Base-by-base conservation (phyloP, 208 protist species). In the Entamoeba nuttalli region DNA sequence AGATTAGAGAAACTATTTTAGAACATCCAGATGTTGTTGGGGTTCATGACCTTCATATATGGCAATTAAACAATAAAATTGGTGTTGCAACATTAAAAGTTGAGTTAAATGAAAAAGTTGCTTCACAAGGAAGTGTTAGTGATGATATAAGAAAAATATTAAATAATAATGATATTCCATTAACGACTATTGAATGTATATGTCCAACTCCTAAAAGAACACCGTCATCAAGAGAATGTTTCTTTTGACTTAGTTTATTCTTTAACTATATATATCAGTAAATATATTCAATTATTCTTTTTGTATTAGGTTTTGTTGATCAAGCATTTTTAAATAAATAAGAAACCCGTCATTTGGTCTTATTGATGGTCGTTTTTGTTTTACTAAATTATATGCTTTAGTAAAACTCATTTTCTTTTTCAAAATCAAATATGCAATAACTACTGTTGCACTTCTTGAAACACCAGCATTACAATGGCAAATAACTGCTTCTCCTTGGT, bases 31-130 rank as follows among this genome's bases (percentile, higher is more conserved):
- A 95, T 50, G 95, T 98, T 4, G 7, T 96, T 15, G 94, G 21
- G 25, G 51, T 97, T 9, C 97, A 98, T 94, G 97, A 97, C n/a
- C 71, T 98, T 5, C 97, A 98, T 48, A 95, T 97, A 19, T 98
- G 97, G 97, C 96, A 98, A 95, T 95, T 98, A 3, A 95, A 96
- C 44, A 95, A 96, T 30, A 95, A 95, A 17, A 96, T 94, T 7
- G 51, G 96, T 2, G 95, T 97, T 62, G 71, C 93, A 19, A 95
- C 96, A 25, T 93, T 97, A 0, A 97, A 98, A 48, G 95, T 98
- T 15, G 51, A 93, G 5, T 50, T 96, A 4, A 62, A 48, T 30
- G 57, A 96, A 25, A 94, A 94, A 15, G 35, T 44, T 9, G 52
- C 41, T 41, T 41, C 41, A 41, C 41, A 41, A 41, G 41, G 41